phyloP scores from a whole-genome alignment of 805 yeast species.

The Saturnispora kantuleensis region DNA sequence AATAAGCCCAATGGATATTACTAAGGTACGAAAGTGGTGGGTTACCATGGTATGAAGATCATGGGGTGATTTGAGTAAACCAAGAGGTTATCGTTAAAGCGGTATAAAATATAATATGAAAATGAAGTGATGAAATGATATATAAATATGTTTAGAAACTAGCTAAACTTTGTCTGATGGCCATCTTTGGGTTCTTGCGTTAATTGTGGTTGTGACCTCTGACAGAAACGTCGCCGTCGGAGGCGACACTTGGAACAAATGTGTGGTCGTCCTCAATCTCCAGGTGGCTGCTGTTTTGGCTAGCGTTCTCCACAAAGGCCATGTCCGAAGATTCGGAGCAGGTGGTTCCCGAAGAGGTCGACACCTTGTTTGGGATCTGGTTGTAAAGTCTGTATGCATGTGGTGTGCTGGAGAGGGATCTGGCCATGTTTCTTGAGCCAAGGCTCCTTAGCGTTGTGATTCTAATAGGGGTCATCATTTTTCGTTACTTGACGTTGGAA shows the following conservation, averaged over 20 bases:
- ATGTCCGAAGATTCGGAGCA: constrained; percentile 19
- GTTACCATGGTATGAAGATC: neutral
- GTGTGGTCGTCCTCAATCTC: constrained; percentile 10
- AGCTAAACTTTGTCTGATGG: neutral
- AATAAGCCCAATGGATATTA: too few species aligned
- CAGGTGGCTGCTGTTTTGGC: neutral
- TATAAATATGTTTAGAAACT: neutral
- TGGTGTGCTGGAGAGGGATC: constrained; percentile 5
- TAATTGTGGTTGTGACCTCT: constrained; percentile 18
- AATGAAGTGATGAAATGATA: neutral
- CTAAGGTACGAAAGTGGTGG: neutral
- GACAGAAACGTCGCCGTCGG: constrained; percentile 20
- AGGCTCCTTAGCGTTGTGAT: constrained; percentile 20
- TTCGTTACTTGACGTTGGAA: neutral
- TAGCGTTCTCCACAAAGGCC: constrained; percentile 22
- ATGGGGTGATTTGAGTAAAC: neutral
- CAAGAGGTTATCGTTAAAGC: too few species aligned
- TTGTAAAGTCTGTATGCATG: constrained; percentile 13
- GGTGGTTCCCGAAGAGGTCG: constrained; percentile 25
- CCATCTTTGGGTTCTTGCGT: neutral
- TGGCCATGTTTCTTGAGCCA: constrained; percentile 21
- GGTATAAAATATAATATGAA: neutral
- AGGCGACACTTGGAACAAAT: constrained; percentile 27
- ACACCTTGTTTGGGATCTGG: constrained; percentile 15
- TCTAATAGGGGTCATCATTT: constrained; percentile 20